phyloP scores from a whole-genome alignment of 2,329 filamentous ascomycete genomes.

The Dactylellina cionopaga region DNA sequence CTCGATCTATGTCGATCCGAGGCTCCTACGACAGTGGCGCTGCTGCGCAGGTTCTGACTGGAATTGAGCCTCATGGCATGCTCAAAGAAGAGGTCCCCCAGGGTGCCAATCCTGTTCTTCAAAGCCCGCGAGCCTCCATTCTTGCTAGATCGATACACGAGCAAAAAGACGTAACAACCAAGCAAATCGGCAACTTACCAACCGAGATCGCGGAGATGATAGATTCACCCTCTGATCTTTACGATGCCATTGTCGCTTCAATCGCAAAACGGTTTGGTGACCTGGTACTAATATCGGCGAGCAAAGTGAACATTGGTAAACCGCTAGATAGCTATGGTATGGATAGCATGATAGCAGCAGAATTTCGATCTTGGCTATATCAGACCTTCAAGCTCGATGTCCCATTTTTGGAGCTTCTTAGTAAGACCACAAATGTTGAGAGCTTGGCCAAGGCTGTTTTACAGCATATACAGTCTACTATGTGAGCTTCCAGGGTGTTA shows the following conservation, averaged over 20 bases:
- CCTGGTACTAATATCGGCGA: neutral
- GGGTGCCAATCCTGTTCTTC: neutral
- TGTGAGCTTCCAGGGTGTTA: too few species aligned
- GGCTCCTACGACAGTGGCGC: constrained; percentile 8
- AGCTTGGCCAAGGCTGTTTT: constrained; percentile 55
- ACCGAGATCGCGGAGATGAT: neutral
- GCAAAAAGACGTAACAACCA: too few species aligned
- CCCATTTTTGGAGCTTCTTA: constrained; percentile 56
- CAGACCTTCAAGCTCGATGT: constrained; percentile 59
- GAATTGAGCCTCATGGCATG: constrained; percentile 4
- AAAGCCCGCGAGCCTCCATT: neutral
- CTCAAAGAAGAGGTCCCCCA: neutral
- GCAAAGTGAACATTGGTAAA: neutral
- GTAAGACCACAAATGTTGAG: constrained; percentile 54
- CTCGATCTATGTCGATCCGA: neutral
- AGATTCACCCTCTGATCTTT: neutral
- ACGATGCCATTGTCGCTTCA: neutral
- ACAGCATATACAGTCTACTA: too few species aligned
- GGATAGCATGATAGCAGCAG: too few species aligned
- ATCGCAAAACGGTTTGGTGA: constrained; percentile 2
- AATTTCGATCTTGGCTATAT: constrained; percentile 61
- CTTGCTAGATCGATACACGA: constrained; percentile 8
- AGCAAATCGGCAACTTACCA: too few species aligned
- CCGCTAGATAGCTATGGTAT: constrained; percentile 60
- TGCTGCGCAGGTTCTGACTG: constrained; percentile 6